These are phyloP conservation scores for Tetrapisispora nanseiensis DNA, from an alignment of 805 yeast species.

Conservation along the genomic window DNA sequence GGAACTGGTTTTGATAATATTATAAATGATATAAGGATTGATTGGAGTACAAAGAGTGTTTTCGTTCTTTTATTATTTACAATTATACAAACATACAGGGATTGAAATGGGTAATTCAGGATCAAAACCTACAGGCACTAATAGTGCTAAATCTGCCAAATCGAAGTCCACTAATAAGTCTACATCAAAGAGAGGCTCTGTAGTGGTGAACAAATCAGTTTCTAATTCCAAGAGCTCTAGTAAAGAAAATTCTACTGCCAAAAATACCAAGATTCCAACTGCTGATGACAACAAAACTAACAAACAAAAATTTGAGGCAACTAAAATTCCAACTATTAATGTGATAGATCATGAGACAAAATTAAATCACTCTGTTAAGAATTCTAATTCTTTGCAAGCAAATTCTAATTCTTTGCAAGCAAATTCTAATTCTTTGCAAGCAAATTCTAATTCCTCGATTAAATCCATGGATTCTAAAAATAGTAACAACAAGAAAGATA, in stretches of 20 bases:
- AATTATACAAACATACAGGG: too few species aligned
- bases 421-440: background rate
- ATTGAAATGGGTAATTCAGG: slow-evolving; percentile 42
- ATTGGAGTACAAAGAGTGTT: too few species aligned
- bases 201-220: background rate
- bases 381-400: background rate
- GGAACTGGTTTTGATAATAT: too few species aligned
- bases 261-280: background rate
- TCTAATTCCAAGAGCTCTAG: background rate
- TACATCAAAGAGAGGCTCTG: background rate
- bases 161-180: background rate
- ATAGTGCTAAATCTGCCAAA: background rate
- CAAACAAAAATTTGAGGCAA: background rate
- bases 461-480: background rate
- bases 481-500: background rate
- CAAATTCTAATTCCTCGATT: background rate
- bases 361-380: background rate
- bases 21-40: too few species aligned
- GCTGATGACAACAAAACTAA: background rate
- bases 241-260: background rate
- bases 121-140: slow-evolving; percentile 29
- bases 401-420: background rate
- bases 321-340: slow-evolving; percentile 44
- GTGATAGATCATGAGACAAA: slow-evolving; percentile 37
- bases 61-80: too few species aligned